Evolutionary conservation across 805 yeast genomes (phyloP), one percentile per base, ranked within the genome.

Genomic region (Metschnikowia bowlesiae): DNA sequence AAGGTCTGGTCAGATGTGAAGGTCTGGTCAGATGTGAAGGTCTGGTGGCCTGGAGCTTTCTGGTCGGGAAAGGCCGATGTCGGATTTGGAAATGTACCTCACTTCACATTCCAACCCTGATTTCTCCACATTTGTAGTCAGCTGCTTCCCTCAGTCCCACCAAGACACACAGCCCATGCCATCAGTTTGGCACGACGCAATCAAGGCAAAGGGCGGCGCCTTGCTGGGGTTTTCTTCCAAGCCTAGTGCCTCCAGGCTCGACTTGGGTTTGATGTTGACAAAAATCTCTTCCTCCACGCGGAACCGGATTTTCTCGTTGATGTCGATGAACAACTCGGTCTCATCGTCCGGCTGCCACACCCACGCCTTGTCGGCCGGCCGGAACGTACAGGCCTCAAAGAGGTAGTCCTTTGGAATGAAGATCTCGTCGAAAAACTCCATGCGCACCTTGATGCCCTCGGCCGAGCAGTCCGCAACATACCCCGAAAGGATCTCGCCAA

Each of bases 81-180:
- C 22, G 1, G 22, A 22, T 22, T 5, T 22, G 22, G 4, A 22
- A 1, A 22, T 22, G 22, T 22, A 22, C 22, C 22, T 16, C 22
- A 22, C 5, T 22, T 22, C 22, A 22, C 22, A 22, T 4, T 22
- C 22, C 22, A 22, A 22, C 22, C 22, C 22, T 4, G 22, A 1
- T 5, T 4, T 22, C 22, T 4, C 22, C 22, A 22, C 22, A 22
- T 22, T 5, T 22, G 22, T 13, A 9, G 14, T 32, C 34, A 32
- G n/a, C 11, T 32, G 34, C 11, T 13, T 32, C 8, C 13, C n/a
- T 35, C 42, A 84, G 62, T 87, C 95, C 99, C 99, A 92, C 99
- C 99, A 94, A 49, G 91, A 81, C 38, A 89, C 84, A 59, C 95
- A 82, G 4, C 99, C 99, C 95, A 90, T 89, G 40, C 99, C 99